Base-by-base conservation (phyloP, 768 basidiomycete species). In the Fistulinella prunicolor region DNA sequence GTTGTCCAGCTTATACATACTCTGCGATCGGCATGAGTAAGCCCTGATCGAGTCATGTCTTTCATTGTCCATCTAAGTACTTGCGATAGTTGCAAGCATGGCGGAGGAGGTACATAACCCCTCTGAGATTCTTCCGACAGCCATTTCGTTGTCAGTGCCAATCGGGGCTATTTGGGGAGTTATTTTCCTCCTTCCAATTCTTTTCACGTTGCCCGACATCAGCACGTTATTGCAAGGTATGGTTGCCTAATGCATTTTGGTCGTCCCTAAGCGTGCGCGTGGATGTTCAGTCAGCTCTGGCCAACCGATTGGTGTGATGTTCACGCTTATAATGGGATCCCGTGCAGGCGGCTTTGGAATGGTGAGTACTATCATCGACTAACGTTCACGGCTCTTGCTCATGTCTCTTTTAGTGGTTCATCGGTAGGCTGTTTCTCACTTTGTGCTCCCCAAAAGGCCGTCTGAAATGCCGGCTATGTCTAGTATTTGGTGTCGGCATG, bases 101-200 rank as follows among this genome's bases (percentile, higher is more conserved):
- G 79, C 82, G 3, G 84, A 85, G 59, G 83, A 86, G 62, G 83
- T 84, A 1, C 75, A 76, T 41, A 70, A 82, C 43, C 83, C 83
- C 0, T 69, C 75, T 1, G 54, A 70, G 10, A 73, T 81, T 44
- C 72, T 85, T 9, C 83, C 83, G 0, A 65, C 65, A 36, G 82
- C 82, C 1, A 73, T 85, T 22, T 67, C 73, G 9, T 75, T 73
- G 68, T 77, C 77, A 1, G 66, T 82, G 28, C 80, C 80, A 0
- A 79, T 81, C 42, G 73, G 77, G 8, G 64, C 76, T 21, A 54
- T 82, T 9, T 65, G 63, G 19, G 83, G 83, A 0, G 51, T 85
- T 2, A 35, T 79, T 6, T 84, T 77, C 58, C 68, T 84, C 44
- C 73, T 85, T 4, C 83, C 84, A 0, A 78, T 86, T 32, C 64